phyloP scores from a whole-genome alignment of 306 rosid genomes.

The Castanea sativa region DNA sequence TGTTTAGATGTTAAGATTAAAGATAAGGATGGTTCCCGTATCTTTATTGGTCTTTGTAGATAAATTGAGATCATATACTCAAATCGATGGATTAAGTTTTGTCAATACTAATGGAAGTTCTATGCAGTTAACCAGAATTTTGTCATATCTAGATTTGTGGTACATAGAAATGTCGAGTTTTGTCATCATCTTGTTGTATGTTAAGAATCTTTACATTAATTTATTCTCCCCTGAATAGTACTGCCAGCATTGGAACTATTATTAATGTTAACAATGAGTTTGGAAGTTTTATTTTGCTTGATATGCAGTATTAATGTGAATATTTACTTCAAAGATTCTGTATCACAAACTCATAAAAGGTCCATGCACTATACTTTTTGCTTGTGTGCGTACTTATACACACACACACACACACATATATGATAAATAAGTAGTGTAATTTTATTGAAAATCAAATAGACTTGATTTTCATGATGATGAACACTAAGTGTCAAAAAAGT shows the following conservation, averaged over 20 bases:
- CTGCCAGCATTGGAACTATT: not conserved
- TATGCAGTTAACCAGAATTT: not conserved
- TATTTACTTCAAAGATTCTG: not conserved
- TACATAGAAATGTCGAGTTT: not conserved
- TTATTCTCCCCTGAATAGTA: not conserved
- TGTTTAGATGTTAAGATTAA: not conserved
- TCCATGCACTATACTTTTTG: not conserved
- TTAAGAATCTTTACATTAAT: not conserved
- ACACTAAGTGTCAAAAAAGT: too few species aligned
- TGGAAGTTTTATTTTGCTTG: not conserved
- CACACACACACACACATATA: too few species aligned
- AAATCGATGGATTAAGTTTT: not conserved
- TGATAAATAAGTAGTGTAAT: too few species aligned
- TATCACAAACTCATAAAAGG: not conserved
- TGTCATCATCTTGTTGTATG: not conserved
- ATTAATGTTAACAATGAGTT: not conserved
- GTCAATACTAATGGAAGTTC: not conserved
- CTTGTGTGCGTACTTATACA: not conserved
- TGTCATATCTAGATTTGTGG: not conserved
- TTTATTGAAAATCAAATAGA: too few species aligned
- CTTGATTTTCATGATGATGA: too few species aligned
- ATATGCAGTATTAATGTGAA: not conserved
- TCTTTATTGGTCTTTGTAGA: not conserved
- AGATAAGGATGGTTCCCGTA: not conserved
- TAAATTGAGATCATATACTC: not conserved